Base-by-base conservation (phyloP, 352 stramenopile species). In the Pythium vanterpoolii region DNA sequence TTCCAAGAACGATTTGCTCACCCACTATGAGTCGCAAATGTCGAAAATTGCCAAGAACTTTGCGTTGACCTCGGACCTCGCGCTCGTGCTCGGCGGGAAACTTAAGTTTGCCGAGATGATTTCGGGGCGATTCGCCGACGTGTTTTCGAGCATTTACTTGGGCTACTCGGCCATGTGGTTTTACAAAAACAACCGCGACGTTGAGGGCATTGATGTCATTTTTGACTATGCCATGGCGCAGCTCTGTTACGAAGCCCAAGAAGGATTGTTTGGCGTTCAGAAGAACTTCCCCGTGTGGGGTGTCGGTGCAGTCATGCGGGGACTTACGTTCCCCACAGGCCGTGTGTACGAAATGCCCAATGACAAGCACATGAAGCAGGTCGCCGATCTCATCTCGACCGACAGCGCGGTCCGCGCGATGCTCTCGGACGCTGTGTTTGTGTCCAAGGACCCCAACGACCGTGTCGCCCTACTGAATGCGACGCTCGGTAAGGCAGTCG, bases 31-130 rank as follows among this genome's bases (percentile, higher is more conserved):
- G 74, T 97, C 95, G 62, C 96, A 99, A 79, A 92, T 99, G 60
- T 84, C 97, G 56, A 96, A 98, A 62, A 78, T 99, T 23, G 85
- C 92, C 26, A 93, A 96, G 62, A 99, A 98, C 75, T 99, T 99
- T 78, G 97, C 97, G 19, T 77, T 98, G 62, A 97, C 86, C 38
- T 83, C 95, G 1, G 96, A 99, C 71, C 64, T 99, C 16, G 95
- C 95, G 61, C 88, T 99, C 31, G 96, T 98, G 60, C 83, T 99
- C 47, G 97, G 97, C 39, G 97, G 97, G 45, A 96, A 97, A 65
- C 83, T 99, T 28, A 99, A 99, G 78, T 99, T 99, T 71, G 96
- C 97, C 48, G 97, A 99, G 73, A 97, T 99, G 77, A 83, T 99
- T 30, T 98, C 96, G 68, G 97, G 97, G 24, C 84, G 97, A 36